These are phyloP conservation scores for Didymella keratinophila DNA, from an alignment of 2,329 filamentous ascomycete genomes.

Conservation along the genomic window DNA sequence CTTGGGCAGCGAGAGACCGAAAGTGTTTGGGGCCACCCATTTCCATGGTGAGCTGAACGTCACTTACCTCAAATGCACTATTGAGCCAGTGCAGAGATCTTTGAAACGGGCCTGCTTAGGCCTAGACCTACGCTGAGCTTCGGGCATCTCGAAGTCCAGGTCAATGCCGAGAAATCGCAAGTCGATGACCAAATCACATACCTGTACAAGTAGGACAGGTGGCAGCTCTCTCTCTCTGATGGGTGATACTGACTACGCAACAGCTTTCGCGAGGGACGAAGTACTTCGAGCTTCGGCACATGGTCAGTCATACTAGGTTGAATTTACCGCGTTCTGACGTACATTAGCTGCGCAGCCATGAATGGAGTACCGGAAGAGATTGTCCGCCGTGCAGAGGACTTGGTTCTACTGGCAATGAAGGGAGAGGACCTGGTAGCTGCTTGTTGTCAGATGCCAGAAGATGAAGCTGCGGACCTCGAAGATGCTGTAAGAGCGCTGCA, in stretches of 20 bases:
- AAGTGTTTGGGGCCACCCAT: slow-evolving; percentile 69
- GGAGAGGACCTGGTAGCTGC: slow-evolving; percentile 79
- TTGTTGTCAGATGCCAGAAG: slow-evolving; percentile 71
- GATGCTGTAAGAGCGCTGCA: slow-evolving; percentile 62
- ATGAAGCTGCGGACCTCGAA: slow-evolving; percentile 72
- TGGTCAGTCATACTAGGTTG: slow-evolving; percentile 50
- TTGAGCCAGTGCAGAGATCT: slow-evolving; percentile 66
- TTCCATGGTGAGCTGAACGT: slow-evolving; percentile 63
- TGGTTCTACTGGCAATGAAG: slow-evolving; percentile 71
- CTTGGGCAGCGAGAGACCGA: slow-evolving; percentile 60
- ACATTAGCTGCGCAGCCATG: slow-evolving; percentile 74
- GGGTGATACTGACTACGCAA: slow-evolving; percentile 19
- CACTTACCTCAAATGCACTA: slow-evolving; percentile 54
- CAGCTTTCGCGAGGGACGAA: slow-evolving; percentile 68
- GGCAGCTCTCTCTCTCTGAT: not conserved
- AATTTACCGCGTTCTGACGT: slow-evolving; percentile 3
- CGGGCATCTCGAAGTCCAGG: slow-evolving; percentile 74
- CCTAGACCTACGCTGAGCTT: slow-evolving; percentile 63
- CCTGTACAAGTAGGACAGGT: slow-evolving; percentile 68
- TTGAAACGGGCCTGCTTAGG: slow-evolving; percentile 68
- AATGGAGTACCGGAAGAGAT: slow-evolving; percentile 81
- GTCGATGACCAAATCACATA: slow-evolving; percentile 72
- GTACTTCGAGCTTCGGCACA: slow-evolving; percentile 82
- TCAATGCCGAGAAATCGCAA: slow-evolving; percentile 62
- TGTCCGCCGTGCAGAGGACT: slow-evolving; percentile 76